Evolutionary conservation across 2,329 filamentous ascomycete species (phyloP).

Genomic region (Aspergillus tamarii): DNA sequence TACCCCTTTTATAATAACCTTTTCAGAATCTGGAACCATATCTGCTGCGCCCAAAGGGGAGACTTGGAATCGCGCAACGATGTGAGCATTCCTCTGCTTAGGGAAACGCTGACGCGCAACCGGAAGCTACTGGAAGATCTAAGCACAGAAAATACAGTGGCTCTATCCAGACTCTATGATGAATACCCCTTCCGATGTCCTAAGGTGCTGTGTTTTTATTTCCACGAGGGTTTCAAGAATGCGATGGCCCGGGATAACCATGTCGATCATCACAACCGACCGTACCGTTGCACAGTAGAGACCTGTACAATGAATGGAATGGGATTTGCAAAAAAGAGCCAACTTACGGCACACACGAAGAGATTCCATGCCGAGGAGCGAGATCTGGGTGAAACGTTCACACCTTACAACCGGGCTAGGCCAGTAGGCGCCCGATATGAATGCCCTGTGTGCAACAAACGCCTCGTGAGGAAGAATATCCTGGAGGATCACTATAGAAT

Average conservation of each 20-base stretch:
- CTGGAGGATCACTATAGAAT: conserved; percentile 4
- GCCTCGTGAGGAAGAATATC: conserved; percentile 6
- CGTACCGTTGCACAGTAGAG: conserved; percentile 4
- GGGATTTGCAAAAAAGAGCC: conserved; percentile 1
- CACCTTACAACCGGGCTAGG: background rate
- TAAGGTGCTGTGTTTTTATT: conserved; percentile 8
- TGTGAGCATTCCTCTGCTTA: background rate
- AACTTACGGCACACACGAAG: conserved; percentile 1
- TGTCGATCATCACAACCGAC: conserved; percentile 2
- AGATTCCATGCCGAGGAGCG: conserved; percentile 6
- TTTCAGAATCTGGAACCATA: conserved; percentile 10
- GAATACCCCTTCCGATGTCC: conserved; percentile 6
- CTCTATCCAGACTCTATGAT: background rate
- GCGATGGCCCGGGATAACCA: background rate
- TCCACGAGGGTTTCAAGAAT: conserved; percentile 6
- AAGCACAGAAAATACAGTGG: background rate
- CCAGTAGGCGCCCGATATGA: background rate
- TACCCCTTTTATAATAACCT: conserved; percentile 9
- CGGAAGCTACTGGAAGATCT: conserved; percentile 2
- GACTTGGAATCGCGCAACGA: background rate
- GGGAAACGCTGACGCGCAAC: background rate
- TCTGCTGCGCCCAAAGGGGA: background rate
- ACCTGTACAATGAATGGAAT: background rate
- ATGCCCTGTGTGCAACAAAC: background rate
- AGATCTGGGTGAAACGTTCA: conserved; percentile 5